Percentiles rank a stretch among this genome's conserved stretches.
Evolutionary conservation across 2,329 filamentous ascomycete genomes (phyloP).

Genomic region (Exophiala calicioides): DNA sequence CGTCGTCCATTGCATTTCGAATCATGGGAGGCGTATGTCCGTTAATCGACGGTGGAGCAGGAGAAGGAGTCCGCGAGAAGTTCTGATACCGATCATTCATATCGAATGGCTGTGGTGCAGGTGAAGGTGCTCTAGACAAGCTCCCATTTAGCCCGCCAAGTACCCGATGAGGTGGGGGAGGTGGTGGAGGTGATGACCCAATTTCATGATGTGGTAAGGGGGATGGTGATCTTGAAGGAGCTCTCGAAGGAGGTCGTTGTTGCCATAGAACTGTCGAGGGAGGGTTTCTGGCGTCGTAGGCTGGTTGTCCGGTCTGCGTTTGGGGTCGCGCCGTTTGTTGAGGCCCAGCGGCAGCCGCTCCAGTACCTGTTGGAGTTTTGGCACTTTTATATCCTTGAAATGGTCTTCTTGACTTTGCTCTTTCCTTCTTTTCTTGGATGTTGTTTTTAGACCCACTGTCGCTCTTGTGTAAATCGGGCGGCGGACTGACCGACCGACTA

Average conservation of each 20-base stretch:
- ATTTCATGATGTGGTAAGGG: constrained; percentile 43
- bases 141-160: constrained; percentile 46
- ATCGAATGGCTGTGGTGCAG: constrained; percentile 36
- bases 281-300: constrained; percentile 36
- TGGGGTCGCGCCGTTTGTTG: constrained; percentile 8
- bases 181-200: constrained; percentile 75
- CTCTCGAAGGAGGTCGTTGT: constrained; percentile 38
- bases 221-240: constrained; percentile 37
- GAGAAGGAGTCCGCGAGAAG: constrained; percentile 59
- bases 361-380: constrained; percentile 39
- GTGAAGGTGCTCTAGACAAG: constrained; percentile 49
- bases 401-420: constrained; percentile 62
- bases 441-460: constrained; percentile 37
- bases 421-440: constrained; percentile 51
- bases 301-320: constrained; percentile 32
- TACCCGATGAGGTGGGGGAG: constrained; percentile 74
- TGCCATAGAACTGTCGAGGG: constrained; percentile 43
- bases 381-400: constrained; percentile 63
- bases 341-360: constrained; percentile 30
- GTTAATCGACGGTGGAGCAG: constrained; percentile 66
- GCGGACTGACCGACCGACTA: constrained; percentile 50
- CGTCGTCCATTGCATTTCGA: constrained; percentile 94
- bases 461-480: constrained; percentile 54
- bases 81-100: constrained; percentile 51
- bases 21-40: constrained; percentile 86